Percentiles rank a stretch among this genome's conserved stretches.
These are phyloP conservation scores for Hansenula sp. DNA, from an alignment of 1,139 yeast species.

Conservation along the genomic window DNA sequence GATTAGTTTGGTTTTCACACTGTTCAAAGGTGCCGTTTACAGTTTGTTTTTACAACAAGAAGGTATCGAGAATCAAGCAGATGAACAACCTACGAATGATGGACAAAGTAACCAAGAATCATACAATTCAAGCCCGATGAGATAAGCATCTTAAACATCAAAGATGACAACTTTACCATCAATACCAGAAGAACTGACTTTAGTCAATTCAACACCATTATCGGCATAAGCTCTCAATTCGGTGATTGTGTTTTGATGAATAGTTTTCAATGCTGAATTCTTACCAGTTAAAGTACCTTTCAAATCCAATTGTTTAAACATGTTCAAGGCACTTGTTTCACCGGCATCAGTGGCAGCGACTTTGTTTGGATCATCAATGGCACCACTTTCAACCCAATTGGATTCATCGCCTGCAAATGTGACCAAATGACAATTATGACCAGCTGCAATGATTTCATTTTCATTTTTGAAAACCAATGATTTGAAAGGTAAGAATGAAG, in stretches of 20 bases:
- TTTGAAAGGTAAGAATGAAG: slow-evolving; percentile 81
- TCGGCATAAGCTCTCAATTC: slow-evolving; percentile 50
- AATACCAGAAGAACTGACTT: slow-evolving; percentile 72
- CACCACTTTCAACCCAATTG: slow-evolving; percentile 26
- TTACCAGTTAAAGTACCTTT: slow-evolving; percentile 71
- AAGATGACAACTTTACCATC: slow-evolving; percentile 89
- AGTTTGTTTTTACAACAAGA: slow-evolving; percentile 45
- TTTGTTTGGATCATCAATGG: slow-evolving; percentile 35
- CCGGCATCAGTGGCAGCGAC: slow-evolving; percentile 50
- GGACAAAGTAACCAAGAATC: slow-evolving; percentile 4
- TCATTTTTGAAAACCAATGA: slow-evolving; percentile 68
- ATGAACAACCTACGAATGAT: slow-evolving; percentile 9
- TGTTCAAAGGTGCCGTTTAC: slow-evolving; percentile 68
- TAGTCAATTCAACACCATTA: slow-evolving; percentile 38
- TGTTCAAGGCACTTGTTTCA: slow-evolving; percentile 77
- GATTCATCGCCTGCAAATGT: slow-evolving; percentile 73
- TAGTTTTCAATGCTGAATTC: slow-evolving; percentile 59
- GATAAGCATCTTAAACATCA: slow-evolving; percentile 7
- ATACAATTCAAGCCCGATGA: slow-evolving; percentile 13
- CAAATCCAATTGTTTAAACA: slow-evolving; percentile 94
- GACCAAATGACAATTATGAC: slow-evolving; percentile 89
- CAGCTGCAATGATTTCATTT: slow-evolving; percentile 75
- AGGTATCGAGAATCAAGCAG: slow-evolving; percentile 14
- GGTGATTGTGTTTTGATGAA: slow-evolving; percentile 89
- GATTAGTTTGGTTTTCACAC: slow-evolving; percentile 60